A percentile compares a stretch with the other conserved stretches of the same genome.
phyloP scores from a whole-genome alignment of 192 early-diverging fungal species.

The Funneliformis geosporum region DNA sequence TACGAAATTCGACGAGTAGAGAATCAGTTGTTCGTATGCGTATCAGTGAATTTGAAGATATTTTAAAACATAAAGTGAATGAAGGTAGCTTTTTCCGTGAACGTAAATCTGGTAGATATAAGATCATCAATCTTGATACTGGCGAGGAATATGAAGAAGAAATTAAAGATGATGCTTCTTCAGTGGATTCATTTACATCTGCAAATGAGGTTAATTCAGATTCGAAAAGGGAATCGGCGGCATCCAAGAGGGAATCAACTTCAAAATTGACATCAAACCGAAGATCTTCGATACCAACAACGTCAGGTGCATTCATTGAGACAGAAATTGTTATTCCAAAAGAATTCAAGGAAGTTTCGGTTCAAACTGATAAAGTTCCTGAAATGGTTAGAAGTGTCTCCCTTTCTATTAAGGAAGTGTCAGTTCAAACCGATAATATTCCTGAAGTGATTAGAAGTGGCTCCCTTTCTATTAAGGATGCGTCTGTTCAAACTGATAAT shows the following conservation, averaged over 20 bases:
- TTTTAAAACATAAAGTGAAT: neutral
- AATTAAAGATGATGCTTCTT: slow-evolving; percentile 23
- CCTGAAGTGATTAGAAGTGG: neutral
- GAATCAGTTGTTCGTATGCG: slow-evolving; percentile 8
- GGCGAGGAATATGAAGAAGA: neutral
- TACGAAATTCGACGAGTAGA: neutral
- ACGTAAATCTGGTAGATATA: neutral
- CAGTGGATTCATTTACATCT: slow-evolving; percentile 8
- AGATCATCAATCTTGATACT: neutral
- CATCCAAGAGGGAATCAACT: neutral
- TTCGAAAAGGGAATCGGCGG: slow-evolving; percentile 14
- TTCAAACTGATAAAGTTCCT: neutral
- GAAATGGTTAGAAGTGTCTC: neutral
- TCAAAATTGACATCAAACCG: neutral
- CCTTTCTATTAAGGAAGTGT: too few species aligned
- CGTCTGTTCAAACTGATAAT: slow-evolving; percentile 6
- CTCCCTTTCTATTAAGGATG: neutral
- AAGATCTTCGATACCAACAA: neutral
- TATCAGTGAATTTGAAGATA: neutral
- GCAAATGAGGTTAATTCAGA: slow-evolving; percentile 3
- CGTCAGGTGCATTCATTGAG: neutral
- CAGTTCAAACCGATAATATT: too few species aligned
- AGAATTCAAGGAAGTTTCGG: too few species aligned
- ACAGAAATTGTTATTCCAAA: too few species aligned
- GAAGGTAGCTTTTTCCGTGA: neutral